Base-by-base conservation (phyloP, 805 yeast genomes). In the Pichia occidentalis region DNA sequence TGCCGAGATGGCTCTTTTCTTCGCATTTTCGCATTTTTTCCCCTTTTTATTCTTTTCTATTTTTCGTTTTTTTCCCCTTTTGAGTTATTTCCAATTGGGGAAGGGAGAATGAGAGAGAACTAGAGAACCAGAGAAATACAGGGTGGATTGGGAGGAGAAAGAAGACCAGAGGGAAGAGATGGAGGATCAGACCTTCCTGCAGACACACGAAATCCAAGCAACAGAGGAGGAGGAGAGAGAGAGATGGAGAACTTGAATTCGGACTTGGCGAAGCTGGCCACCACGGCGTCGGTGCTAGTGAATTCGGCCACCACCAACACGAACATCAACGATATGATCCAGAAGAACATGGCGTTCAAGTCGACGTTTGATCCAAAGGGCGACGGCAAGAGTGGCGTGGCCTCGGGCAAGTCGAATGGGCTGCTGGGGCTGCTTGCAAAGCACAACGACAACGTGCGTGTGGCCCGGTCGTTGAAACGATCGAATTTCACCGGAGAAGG, bases 281-380 rank as follows among this genome's bases (percentile, higher is more conserved):
- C 77, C 2, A 73, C 80, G 1, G 80, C 80, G 1, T 67, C 77
- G 8, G 75, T 72, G 2, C 46, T 75, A 19, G 68, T 73, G 22
- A 46, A 47, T 32, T 54, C 60, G 20, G 47, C 59, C 1, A 45
- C 49, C 6, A 51, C 53, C 4, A 36, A 39, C 18, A 19, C 39
- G 5, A 41, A 39, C 7, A 26, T 36, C n/a, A 27, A 42, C 19
- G 42, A 42, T n/a, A 36, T 34, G 33, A 26, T 33, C 12, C 40
- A 36, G 26, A 36, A 28, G 31, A 40, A 32, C 14, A 27, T 6
- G 24, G 21, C 40, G 14, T 36, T 19, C 13, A n/a, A 30, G 8
- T 36, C 43, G 12, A 32, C 36, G 0, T 31, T 36, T 24, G 40
- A 35, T 18, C 37, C 44, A 18, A 42, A 33, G 30, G 19, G 32